Base-by-base conservation (phyloP, 2,329 filamentous ascomycete species). In the Penicillium janthinellum region DNA sequence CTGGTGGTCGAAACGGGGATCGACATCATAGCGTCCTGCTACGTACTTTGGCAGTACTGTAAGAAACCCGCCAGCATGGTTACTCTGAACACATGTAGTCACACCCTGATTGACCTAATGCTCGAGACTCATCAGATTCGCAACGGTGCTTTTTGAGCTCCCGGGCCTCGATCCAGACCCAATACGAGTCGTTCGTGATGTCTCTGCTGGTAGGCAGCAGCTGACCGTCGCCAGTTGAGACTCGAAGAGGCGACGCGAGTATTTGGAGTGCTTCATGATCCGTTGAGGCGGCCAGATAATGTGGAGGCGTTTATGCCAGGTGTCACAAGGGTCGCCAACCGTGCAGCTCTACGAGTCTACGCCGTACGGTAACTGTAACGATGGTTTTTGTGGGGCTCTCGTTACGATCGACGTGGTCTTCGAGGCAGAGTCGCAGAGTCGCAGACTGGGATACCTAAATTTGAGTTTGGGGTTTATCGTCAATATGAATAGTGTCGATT, bases 1-100 rank as follows among this genome's bases (percentile, higher is more conserved):
- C 42, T 38, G 44, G n/a, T 31, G 52, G 39, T 41, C 20, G 47
- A 44, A n/a, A 54, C 37, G 53, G 38, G 6, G 63, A 62, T 65
- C 56, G 58, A 57, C 57, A 53, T 34, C 34, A 56, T 54, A 52
- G 42, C 39, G 44, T 53, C 22, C 54, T 61, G 61, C 56, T 53
- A 54, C 49, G 59, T 63, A 63, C 56, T 59, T 63, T 62, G 53
- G 53, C 2, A 37, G 28, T 31, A 17, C 22, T 1, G 28, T 31
- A 20, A n/a, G 34, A 2, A 28, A 22, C 8, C 31, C 22, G 34
- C 25, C 20, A n/a, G 25, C 8, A 34, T 34, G n/a, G 31, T 35
- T 5, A 49, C n/a, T 3, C 45, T 49, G 45, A 48, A 49, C 28
- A 34, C 28, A 12, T 15, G 28, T 20, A 3, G 4, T 31, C 5